A percentile compares a stretch with the other conserved stretches of the same genome.
Conservation (phyloP, 345 rosid genomes). For the Populus nigra region DNA sequence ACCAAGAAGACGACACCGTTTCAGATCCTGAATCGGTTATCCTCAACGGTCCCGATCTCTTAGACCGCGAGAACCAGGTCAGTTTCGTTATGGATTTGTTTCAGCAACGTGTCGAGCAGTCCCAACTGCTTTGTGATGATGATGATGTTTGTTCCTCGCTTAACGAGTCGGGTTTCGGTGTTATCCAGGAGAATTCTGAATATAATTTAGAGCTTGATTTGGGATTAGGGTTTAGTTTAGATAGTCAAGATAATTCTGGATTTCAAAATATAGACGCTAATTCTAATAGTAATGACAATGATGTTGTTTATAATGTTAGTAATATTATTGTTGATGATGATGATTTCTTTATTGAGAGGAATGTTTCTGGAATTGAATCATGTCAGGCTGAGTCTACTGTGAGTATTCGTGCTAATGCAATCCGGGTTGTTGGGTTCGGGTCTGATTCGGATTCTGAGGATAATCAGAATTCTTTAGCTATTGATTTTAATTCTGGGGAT, state of each 20-base stretch:
- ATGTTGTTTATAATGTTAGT: conserved; percentile 13
- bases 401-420: conserved; percentile 20
- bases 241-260: conserved; percentile 29
- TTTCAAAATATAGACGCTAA: conserved; percentile 26
- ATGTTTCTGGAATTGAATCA: conserved; percentile 37
- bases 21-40: conserved; percentile 37
- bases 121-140: conserved; percentile 37
- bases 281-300: conserved; percentile 26
- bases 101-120: conserved; percentile 87
- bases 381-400: conserved; percentile 34
- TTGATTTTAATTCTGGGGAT: conserved; percentile 50
- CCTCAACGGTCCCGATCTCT: conserved; percentile 39
- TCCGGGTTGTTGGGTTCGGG: conserved; percentile 37
- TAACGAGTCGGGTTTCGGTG: conserved; percentile 39
- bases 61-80: conserved; percentile 59
- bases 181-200: conserved; percentile 37
- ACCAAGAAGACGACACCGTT: conserved; percentile 15
- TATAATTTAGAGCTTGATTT: conserved; percentile 40
- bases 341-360: conserved; percentile 52
- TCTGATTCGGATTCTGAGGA: conserved; percentile 53
- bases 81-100: conserved; percentile 86
- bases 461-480: conserved; percentile 31
- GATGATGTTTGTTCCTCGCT: conserved; percentile 21
- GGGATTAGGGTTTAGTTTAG: conserved; percentile 50
- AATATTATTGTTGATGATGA: conserved; percentile 24